phyloP scores from a whole-genome alignment of 1,139 yeast genomes.

The Tardiomyces depauwii region DNA sequence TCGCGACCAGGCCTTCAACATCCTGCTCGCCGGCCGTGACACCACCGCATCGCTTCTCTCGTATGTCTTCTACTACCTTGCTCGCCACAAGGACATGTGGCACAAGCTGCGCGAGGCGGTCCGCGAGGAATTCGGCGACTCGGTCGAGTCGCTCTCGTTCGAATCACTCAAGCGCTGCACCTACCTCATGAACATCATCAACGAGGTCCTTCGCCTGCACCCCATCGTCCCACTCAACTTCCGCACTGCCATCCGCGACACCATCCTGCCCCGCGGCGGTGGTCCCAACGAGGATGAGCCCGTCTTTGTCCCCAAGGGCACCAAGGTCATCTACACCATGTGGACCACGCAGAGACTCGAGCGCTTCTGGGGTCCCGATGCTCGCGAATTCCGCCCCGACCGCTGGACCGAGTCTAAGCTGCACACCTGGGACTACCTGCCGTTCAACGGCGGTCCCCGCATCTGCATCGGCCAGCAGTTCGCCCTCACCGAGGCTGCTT shows the following conservation, averaged over 20 bases:
- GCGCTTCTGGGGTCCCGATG: slow-evolving; percentile 38
- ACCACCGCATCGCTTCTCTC: slow-evolving; percentile 42
- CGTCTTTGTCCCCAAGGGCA: slow-evolving; percentile 14
- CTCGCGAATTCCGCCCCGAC: slow-evolving; percentile 38
- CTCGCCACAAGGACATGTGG: slow-evolving; percentile 31
- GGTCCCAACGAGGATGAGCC: slow-evolving; percentile 21
- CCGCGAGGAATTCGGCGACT: slow-evolving; percentile 17
- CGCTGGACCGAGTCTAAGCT: slow-evolving; percentile 34
- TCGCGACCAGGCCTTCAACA: slow-evolving; percentile 39
- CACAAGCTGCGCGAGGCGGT: slow-evolving; percentile 16
- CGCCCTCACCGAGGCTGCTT: slow-evolving; percentile 46
- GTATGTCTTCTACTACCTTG: slow-evolving; percentile 35
- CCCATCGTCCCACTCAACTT: slow-evolving; percentile 47
- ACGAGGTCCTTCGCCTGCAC: slow-evolving; percentile 42
- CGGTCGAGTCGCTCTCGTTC: slow-evolving; percentile 25
- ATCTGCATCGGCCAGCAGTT: slow-evolving; percentile 51
- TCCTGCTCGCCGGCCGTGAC: slow-evolving; percentile 43
- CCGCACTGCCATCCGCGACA: slow-evolving; percentile 32
- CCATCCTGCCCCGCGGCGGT: slow-evolving; percentile 23
- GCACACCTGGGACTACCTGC: slow-evolving; percentile 38
- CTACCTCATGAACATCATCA: slow-evolving; percentile 37
- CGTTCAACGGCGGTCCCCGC: slow-evolving; percentile 53
- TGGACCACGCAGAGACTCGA: slow-evolving; percentile 33
- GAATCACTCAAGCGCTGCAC: slow-evolving; percentile 42
- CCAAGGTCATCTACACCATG: slow-evolving; percentile 10